Percentiles rank a stretch among this genome's conserved stretches.
phyloP scores from a whole-genome alignment of 176 grass and related monocot genomes.

The Carex parvula region DNA sequence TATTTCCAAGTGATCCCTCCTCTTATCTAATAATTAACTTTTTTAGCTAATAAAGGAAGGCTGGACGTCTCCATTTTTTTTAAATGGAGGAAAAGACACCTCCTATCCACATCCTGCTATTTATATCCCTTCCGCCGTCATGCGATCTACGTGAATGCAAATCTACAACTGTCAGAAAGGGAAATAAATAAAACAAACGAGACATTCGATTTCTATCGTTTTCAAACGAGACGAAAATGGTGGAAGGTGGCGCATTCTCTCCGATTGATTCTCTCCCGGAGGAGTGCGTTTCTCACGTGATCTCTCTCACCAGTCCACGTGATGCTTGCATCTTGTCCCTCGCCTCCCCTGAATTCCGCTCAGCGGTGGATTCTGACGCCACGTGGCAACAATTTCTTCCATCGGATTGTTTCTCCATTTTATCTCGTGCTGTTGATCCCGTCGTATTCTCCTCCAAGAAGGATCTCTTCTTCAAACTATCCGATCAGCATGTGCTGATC shows the following conservation, averaged over 20 bases:
- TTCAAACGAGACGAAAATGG: not conserved
- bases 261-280: conserved; percentile 53
- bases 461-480: conserved; percentile 67
- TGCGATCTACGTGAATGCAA: not conserved
- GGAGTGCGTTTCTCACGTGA: conserved; percentile 64
- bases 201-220: too few relatives aligned
- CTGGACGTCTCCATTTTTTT: conserved; percentile 2
- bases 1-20: too few relatives aligned
- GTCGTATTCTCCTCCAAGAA: conserved; percentile 37
- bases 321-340: conserved; percentile 54
- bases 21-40: too few relatives aligned
- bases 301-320: conserved; percentile 58
- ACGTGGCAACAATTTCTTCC: conserved; percentile 73
- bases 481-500: conserved; percentile 51
- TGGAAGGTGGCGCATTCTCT: not conserved
- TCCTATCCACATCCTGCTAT: not conserved
- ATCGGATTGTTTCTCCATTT: conserved; percentile 37
- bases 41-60: not conserved
- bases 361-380: conserved; percentile 55
- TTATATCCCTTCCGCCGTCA: not conserved
- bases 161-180: not conserved
- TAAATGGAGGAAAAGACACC: not conserved
- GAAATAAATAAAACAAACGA: not conserved
- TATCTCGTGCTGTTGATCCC: conserved; percentile 37
- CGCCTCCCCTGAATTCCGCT: conserved; percentile 48